A percentile compares a stretch with the other conserved stretches of the same genome.
These are phyloP conservation scores for Trametes elegans DNA, from an alignment of 768 basidiomycete species.

Conservation along the genomic window DNA sequence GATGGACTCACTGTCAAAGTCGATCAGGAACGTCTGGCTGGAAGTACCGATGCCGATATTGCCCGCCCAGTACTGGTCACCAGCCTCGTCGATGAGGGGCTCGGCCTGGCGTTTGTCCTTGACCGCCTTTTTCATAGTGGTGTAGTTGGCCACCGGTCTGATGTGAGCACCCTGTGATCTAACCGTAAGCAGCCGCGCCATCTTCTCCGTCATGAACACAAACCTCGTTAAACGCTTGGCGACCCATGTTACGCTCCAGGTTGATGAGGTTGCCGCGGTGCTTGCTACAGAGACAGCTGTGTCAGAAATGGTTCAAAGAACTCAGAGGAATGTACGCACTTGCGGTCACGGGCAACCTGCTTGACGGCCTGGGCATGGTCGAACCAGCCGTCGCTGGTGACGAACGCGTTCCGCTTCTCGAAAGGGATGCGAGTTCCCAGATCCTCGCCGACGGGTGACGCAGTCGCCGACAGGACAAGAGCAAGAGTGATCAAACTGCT, in stretches of 20 bases:
- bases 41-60: conserved; percentile 47
- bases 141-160: conserved; percentile 14
- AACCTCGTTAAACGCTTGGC: conserved; percentile 16
- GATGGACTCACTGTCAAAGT: conserved; percentile 17
- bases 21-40: conserved; percentile 25
- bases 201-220: no score
- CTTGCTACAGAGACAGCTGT: conserved; percentile 3
- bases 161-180: conserved; percentile 29
- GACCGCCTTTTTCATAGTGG: neutral
- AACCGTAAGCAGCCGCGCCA: no score
- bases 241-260: conserved; percentile 11
- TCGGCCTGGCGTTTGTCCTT: conserved; percentile 21
- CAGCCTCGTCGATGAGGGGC: conserved; percentile 22
- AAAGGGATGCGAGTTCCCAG: conserved; percentile 10
- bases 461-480: neutral
- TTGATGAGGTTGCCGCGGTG: conserved; percentile 22
- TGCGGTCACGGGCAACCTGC: conserved; percentile 15
- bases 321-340: conserved; percentile 8
- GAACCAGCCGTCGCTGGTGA: conserved; percentile 13
- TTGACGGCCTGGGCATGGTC: conserved; percentile 16
- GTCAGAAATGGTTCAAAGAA: neutral
- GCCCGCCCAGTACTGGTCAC: conserved; percentile 38
- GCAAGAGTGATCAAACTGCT: conserved; percentile 6
- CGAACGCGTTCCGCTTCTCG: conserved; percentile 9
- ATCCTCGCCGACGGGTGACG: neutral